A percentile compares a stretch with the other conserved stretches of the same genome.
Evolutionary conservation across 2,329 filamentous ascomycete genomes (phyloP).

Genomic region (Graphilbum sp.): DNA sequence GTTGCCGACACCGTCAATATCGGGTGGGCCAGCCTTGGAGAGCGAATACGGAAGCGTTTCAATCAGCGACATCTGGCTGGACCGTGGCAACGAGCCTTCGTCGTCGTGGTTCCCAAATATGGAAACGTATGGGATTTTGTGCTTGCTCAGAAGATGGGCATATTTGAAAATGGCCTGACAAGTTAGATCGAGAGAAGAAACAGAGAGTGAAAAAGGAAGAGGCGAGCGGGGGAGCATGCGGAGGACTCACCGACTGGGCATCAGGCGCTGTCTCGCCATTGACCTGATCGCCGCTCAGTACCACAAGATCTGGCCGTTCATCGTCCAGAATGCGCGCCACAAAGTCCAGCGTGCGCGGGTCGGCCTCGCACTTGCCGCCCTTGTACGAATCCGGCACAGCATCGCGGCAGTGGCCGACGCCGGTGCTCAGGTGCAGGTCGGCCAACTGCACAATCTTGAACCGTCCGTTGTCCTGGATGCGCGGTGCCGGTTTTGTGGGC

Average conservation of each 20-base stretch:
- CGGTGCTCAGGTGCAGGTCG: slow-evolving; percentile 89
- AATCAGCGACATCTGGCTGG: slow-evolving; percentile 69
- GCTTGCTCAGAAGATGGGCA: slow-evolving; percentile 65
- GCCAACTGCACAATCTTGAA: slow-evolving; percentile 96
- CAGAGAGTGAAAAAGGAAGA: too few species aligned
- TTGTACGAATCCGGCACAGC: slow-evolving; percentile 59
- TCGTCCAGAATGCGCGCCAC: slow-evolving; percentile 70
- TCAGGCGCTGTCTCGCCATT: slow-evolving; percentile 89
- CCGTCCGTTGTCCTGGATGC: slow-evolving; percentile 73
- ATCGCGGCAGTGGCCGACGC: slow-evolving; percentile 71
- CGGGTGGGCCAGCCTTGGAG: slow-evolving; percentile 64
- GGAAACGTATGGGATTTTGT: slow-evolving; percentile 75
- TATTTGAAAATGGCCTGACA: slow-evolving; percentile 78
- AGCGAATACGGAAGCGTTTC: slow-evolving; percentile 80
- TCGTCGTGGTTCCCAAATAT: slow-evolving; percentile 99
- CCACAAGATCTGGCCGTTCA: slow-evolving; percentile 83
- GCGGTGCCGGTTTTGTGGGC: slow-evolving; percentile 51
- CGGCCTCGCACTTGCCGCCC: slow-evolving; percentile 72
- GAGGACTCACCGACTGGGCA: slow-evolving; percentile 54
- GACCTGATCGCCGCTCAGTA: slow-evolving; percentile 86
- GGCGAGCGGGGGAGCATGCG: too few species aligned
- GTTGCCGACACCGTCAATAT: slow-evolving; percentile 83
- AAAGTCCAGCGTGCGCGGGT: slow-evolving; percentile 82
- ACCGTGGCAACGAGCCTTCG: slow-evolving; percentile 63
- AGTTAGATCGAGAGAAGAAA: too few species aligned